A percentile compares a stretch with the other conserved stretches of the same genome.
phyloP scores from a whole-genome alignment of 2,329 filamentous ascomycete species.

The Pleurostoma richardsiae region DNA sequence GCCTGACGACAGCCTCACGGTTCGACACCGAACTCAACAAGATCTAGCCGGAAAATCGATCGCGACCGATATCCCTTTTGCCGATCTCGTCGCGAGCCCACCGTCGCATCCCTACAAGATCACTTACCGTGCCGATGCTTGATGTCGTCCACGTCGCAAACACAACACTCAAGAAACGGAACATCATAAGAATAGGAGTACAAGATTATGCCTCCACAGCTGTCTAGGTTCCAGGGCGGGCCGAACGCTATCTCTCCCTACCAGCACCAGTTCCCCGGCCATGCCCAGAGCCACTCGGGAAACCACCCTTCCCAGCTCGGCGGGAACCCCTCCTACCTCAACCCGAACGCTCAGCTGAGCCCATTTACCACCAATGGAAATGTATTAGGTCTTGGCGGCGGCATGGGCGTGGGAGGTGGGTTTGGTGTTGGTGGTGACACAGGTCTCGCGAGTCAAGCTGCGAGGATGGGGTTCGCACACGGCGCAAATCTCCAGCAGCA shows the following conservation, averaged over 20 bases:
- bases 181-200: conserved; percentile 8
- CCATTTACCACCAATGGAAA: conserved; percentile 59
- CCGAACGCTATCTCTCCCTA: conserved; percentile 39
- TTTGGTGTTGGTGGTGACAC: conserved; percentile 58
- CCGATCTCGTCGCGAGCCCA: too few relatives aligned
- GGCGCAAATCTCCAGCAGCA: conserved; percentile 54
- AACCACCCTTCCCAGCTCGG: conserved; percentile 49
- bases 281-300: conserved; percentile 42
- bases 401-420: conserved; percentile 40
- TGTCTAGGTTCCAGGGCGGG: conserved; percentile 40
- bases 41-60: too few relatives aligned
- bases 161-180: conserved; percentile 6
- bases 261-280: conserved; percentile 49
- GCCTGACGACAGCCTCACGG: too few relatives aligned
- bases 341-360: conserved; percentile 62
- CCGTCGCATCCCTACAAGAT: neutral
- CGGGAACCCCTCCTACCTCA: conserved; percentile 67
- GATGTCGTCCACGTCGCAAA: conserved; percentile 11
- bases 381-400: conserved; percentile 53
- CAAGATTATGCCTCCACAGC: conserved; percentile 33
- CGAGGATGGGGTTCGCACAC: conserved; percentile 81
- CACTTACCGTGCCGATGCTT: neutral
- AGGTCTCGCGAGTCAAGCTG: conserved; percentile 80
- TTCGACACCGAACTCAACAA: too few relatives aligned
- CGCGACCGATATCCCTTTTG: too few relatives aligned